phyloP scores from a whole-genome alignment of 371 early-diverging fungal genomes.

The Chytridiales sp. region DNA sequence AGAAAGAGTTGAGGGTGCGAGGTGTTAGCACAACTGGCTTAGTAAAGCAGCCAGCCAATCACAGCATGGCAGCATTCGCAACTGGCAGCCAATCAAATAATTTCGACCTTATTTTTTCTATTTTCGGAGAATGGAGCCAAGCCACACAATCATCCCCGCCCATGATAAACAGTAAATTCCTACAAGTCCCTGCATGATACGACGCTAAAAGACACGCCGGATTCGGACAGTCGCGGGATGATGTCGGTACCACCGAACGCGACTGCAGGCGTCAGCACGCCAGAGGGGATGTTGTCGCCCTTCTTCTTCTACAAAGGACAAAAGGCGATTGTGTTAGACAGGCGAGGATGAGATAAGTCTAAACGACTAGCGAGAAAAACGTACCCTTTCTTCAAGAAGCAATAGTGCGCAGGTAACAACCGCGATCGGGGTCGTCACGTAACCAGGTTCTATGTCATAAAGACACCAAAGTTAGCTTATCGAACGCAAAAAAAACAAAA shows the following conservation, averaged over 20 bases:
- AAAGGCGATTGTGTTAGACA: conserved; percentile 41
- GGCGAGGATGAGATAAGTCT: conserved; percentile 20
- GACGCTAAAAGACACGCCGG: conserved; percentile 54
- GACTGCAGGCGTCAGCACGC: conserved; percentile 69
- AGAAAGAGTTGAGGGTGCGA: no score
- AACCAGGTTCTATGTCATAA: conserved; percentile 20
- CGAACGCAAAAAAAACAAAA: background rate
- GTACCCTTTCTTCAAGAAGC: conserved; percentile 23
- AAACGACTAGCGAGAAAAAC: background rate
- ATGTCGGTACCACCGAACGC: conserved; percentile 55
- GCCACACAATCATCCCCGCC: no score
- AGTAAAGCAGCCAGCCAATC: no score
- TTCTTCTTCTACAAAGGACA: conserved; percentile 51
- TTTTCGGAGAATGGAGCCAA: no score
- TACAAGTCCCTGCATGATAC: no score
- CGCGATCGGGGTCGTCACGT: conserved; percentile 33
- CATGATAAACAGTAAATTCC: no score
- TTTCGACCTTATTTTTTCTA: no score
- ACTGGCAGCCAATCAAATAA: no score
- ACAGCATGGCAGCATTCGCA: no score
- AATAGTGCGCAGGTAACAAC: conserved; percentile 21
- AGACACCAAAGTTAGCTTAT: conserved; percentile 1
- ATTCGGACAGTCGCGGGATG: conserved; percentile 50
- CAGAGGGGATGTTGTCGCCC: conserved; percentile 54
- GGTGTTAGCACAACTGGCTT: no score